phyloP scores from a whole-genome alignment of 2,329 filamentous ascomycete species.

The Pseudogymnoascus sp. region DNA sequence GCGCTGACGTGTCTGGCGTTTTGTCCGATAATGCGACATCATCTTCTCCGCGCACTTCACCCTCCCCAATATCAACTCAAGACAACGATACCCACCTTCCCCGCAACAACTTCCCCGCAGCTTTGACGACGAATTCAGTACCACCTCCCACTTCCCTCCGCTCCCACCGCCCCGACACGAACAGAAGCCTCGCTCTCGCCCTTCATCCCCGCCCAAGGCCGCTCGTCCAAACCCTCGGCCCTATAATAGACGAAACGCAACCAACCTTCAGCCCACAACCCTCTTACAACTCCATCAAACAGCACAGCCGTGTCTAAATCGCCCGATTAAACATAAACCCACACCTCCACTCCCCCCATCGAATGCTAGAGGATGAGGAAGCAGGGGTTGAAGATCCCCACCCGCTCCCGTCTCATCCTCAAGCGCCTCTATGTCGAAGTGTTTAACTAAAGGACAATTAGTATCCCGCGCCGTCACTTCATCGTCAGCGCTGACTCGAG shows the following conservation, averaged over 20 bases:
- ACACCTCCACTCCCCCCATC: slow-evolving; percentile 68
- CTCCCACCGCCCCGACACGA: slow-evolving; percentile 54
- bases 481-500: no score
- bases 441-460: no score
- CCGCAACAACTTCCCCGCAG: slow-evolving; percentile 69
- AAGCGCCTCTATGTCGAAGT: slow-evolving; percentile 79
- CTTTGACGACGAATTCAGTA: slow-evolving; percentile 74
- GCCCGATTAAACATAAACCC: slow-evolving; percentile 65
- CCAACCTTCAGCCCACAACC: slow-evolving; percentile 45
- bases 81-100: slow-evolving; percentile 69
- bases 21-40: slow-evolving; percentile 66
- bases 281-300: slow-evolving; percentile 56
- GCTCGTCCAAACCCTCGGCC: slow-evolving; percentile 62
- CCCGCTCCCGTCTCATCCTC: slow-evolving; percentile 76
- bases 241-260: slow-evolving; percentile 60
- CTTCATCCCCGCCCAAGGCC: slow-evolving; percentile 71
- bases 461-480: no score
- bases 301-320: slow-evolving; percentile 55
- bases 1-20: slow-evolving; percentile 60
- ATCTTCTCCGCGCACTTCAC: slow-evolving; percentile 69
- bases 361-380: slow-evolving; percentile 82
- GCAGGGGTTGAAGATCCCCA: no score
- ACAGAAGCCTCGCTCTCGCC: slow-evolving; percentile 72
- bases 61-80: slow-evolving; percentile 59
- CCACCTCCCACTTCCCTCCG: slow-evolving; percentile 62